phyloP scores from a whole-genome alignment of 1,284 basidiomycete species.

The Papiliotrema laurentii region DNA sequence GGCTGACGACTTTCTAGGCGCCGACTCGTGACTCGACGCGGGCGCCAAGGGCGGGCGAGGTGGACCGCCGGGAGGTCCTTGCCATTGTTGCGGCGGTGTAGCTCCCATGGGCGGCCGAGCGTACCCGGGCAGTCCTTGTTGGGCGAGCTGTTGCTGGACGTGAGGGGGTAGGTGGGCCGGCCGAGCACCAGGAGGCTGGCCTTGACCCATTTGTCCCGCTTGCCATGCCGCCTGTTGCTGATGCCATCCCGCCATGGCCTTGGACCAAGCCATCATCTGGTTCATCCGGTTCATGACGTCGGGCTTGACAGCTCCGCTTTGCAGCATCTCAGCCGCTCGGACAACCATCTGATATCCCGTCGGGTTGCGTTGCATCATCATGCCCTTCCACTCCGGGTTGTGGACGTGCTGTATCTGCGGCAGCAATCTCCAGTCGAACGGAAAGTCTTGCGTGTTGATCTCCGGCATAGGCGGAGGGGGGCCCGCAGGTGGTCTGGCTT shows the following conservation, averaged over 20 bases:
- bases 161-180: neutral
- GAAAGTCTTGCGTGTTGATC: slow-evolving; percentile 34
- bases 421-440: slow-evolving; percentile 37
- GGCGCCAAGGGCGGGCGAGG: neutral
- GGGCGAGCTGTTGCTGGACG: slow-evolving; percentile 1
- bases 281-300: slow-evolving; percentile 39
- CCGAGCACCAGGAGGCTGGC: neutral
- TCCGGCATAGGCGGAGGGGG: slow-evolving; percentile 11
- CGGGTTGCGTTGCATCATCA: slow-evolving; percentile 33
- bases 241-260: neutral
- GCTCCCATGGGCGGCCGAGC: neutral
- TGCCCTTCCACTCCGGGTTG: slow-evolving; percentile 29
- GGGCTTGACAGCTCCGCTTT: slow-evolving; percentile 20
- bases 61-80: slow-evolving; percentile 8
- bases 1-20: too few relatives aligned
- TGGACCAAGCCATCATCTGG: slow-evolving; percentile 15
- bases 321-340: slow-evolving; percentile 17
- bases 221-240: neutral
- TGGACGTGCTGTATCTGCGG: slow-evolving; percentile 19
- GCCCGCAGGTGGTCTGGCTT: neutral
- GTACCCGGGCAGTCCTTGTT: slow-evolving; percentile 5
- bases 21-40: neutral
- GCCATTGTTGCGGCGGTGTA: too few relatives aligned
- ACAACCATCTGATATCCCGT: slow-evolving; percentile 15
- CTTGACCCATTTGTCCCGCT: too few relatives aligned